A percentile compares a stretch with the other conserved stretches of the same genome.
Conservation (phyloP, 352 stramenopile genomes). For the Globisporangium recalcitrans region DNA sequence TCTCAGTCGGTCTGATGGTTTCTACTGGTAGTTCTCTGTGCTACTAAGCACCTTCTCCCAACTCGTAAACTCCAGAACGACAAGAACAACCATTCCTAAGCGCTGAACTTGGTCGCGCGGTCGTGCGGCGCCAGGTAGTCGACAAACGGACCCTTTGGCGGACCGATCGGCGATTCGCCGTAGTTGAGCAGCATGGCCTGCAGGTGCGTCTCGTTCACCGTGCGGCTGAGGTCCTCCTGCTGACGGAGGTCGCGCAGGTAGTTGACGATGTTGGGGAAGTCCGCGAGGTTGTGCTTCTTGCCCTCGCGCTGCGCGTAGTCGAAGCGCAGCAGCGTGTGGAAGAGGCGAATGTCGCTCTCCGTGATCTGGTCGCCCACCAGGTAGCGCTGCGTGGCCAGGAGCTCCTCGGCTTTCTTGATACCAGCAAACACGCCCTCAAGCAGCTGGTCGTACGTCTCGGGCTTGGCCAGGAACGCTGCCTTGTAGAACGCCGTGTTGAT, state of each 20-base stretch:
- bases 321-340: slow-evolving; percentile 22
- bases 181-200: neutral
- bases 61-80: too few relatives aligned
- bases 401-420: neutral
- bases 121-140: neutral
- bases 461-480: slow-evolving; percentile 47
- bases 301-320: slow-evolving; percentile 22
- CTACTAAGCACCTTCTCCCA: too few relatives aligned
- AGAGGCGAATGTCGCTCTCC: slow-evolving; percentile 26
- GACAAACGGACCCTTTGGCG: neutral
- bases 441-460: slow-evolving; percentile 39
- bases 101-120: too few relatives aligned
- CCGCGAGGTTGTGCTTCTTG: slow-evolving; percentile 35
- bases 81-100: too few relatives aligned
- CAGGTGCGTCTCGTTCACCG: neutral
- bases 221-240: slow-evolving; percentile 37
- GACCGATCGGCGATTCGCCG: neutral
- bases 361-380: slow-evolving; percentile 16
- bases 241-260: slow-evolving; percentile 57
- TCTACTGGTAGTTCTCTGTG: too few relatives aligned
- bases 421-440: slow-evolving; percentile 15
- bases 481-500: slow-evolving; percentile 39
- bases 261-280: slow-evolving; percentile 34
- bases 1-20: too few relatives aligned
- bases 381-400: slow-evolving; percentile 9